Base-by-base conservation (phyloP, 352 stramenopile genomes). In the Albugo laibachii region DNA sequence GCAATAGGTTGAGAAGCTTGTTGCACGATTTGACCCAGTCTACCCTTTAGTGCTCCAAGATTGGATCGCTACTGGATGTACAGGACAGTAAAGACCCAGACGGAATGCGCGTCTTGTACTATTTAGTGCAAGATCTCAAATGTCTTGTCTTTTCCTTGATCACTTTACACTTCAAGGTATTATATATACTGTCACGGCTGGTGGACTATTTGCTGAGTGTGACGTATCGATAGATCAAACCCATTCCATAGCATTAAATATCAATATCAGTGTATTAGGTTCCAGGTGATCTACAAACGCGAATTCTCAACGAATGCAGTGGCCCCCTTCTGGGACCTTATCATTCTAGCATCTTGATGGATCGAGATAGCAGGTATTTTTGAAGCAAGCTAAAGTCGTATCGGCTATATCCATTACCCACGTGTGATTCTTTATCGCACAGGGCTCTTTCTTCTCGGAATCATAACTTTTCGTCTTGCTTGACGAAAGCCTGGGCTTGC, bases 81-180 rank as follows among this genome's bases (percentile, higher is more conserved):
- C 77, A 96, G 58, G 80, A 95, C 53, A 97, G 84, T 66, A 89
- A 95, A 27, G 94, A 98, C 61, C 92, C 92, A 0, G 84, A 97
- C 48, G 92, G 92, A 19, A 67, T 97, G 16, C 65, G 77, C 15
- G 74, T 86, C 44, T 93, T 98, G 48, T 98, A 98, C 65, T 98
- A 97, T 65, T 67, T 98, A 24, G 84, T 96, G 19, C 92, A 98
- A 62, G 94, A 98, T 62, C 67, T 98, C 43, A 97, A 97, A 58
- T 97, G 87, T 55, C 60, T 98, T 19, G 81, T 97, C 13, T 94
- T 98, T 50, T 96, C 81, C 35, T 75, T 98, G 42, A 97, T 98
- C 57, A 89, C 74, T 13, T 60, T 97, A 24, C 93, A 98, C 70
- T 98, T 98, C 66, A 98, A 91, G 73, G 78, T 88, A 53, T 40